Conservation (phyloP, 257 asterid genomes). For the Thymus quinquecostatus region DNA sequence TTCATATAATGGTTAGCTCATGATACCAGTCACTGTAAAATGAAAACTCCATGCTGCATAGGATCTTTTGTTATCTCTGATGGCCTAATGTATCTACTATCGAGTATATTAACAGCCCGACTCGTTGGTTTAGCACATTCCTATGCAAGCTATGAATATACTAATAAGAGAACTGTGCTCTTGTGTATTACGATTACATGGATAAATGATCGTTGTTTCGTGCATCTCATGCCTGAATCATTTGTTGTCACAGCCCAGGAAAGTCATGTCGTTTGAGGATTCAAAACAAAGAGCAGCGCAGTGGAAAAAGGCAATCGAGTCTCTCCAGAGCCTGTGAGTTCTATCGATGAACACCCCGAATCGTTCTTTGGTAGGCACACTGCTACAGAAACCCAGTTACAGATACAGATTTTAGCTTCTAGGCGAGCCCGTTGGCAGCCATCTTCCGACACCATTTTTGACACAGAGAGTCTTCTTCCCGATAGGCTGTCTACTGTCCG, state of each 20-base stretch:
- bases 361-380: slow-evolving; percentile 42
- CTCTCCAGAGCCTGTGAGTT: slow-evolving; percentile 79
- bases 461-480: slow-evolving; percentile 19
- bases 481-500: slow-evolving; percentile 9
- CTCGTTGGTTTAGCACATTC: neutral
- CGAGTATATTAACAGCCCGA: neutral
- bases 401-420: neutral
- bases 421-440: neutral
- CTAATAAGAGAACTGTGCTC: neutral
- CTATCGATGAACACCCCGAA: slow-evolving; percentile 27
- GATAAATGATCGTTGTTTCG: neutral
- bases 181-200: neutral
- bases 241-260: slow-evolving; percentile 72
- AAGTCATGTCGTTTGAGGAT: slow-evolving; percentile 87
- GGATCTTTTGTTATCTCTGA: neutral
- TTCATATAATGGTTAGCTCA: neutral
- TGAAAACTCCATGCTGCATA: slow-evolving; percentile 2
- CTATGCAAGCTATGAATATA: neutral
- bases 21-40: neutral
- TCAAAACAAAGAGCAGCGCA: slow-evolving; percentile 85
- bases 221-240: slow-evolving; percentile 16
- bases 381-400: slow-evolving; percentile 16
- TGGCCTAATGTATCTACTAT: neutral
- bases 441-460: slow-evolving; percentile 36
- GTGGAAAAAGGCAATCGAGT: slow-evolving; percentile 95